Evolutionary conservation across 192 early-diverging fungal genomes (phyloP), one percentile per base, ranked within the genome.

Genomic region (Gorgonomyces haynaldii): DNA sequence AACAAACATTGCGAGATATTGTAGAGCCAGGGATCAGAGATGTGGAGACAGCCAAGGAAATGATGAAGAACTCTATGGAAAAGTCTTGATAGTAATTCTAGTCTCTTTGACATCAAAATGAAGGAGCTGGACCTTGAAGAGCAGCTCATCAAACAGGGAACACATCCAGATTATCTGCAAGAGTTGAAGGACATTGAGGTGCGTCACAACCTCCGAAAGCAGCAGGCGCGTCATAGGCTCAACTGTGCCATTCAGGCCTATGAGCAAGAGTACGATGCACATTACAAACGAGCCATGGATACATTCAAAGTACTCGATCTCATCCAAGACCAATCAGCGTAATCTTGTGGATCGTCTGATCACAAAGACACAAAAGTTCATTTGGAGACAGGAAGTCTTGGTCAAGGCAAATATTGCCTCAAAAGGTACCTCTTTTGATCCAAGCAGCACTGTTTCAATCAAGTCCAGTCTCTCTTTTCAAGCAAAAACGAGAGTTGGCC

Each of bases 41-140:
- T n/a, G 37, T 49, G 27, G n/a, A 27, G 16, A 23, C 13, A 49
- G 29, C 24, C 6, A 49, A 37, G 28, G 46, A 49, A 7, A 49
- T 49, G 46, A 35, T 26, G 22, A 26, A 49, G 22, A 21, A 23
- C 16, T 20, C 34, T 15, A 26, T 49, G 21, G 37, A 49, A 35
- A 35, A 49, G 46, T 49, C 21, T 10, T 17, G 19, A n/a, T 21
- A 49, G 22, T 49, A 49, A 49, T 35, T n/a, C 21, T 38, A 49
- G 46, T 24, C 35, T 49, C 0, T 49, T 26, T 27, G 19, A 49
- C 17, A 13, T 49, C 19, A 32, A 49, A 37, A 8, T 49, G 19
- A 16, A 49, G 28, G 32, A 49, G 28, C 24, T 49, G 21, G 35
- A 49, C 15, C 13, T 38, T 25, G 46, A 49, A 37, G 24, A 49